phyloP scores from a whole-genome alignment of 106 monocot genomes.

The Phalaenopsis aphrodite region DNA sequence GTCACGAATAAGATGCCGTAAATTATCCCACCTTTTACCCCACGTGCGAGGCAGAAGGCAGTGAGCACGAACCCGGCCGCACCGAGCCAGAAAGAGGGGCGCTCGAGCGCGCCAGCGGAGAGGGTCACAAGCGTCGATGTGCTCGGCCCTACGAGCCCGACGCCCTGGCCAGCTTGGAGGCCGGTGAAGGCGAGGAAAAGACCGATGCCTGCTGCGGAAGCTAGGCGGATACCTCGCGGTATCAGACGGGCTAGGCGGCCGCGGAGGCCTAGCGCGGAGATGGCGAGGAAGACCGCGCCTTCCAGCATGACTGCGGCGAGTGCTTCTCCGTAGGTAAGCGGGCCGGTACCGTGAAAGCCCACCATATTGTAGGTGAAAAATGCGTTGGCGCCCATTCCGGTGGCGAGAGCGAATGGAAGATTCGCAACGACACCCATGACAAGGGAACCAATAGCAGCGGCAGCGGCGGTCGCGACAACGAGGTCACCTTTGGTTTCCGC shows the following conservation, averaged over 20 bases:
- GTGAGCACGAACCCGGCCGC: constrained; percentile 47
- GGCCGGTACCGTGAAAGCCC: constrained; percentile 52
- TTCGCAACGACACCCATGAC: constrained; percentile 62
- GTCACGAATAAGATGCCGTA: constrained; percentile 67
- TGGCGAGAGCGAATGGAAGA: constrained; percentile 56
- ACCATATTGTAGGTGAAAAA: constrained; percentile 71
- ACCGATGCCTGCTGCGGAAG: constrained; percentile 64
- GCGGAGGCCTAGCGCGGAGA: constrained; percentile 56
- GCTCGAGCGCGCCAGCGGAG: constrained; percentile 21
- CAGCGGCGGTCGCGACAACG: constrained; percentile 34
- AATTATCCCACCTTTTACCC: constrained; percentile 60
- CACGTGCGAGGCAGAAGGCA: constrained; percentile 20
- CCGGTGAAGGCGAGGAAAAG: constrained; percentile 74
- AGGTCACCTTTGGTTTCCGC: constrained; percentile 23
- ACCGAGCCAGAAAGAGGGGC: constrained; percentile 79
- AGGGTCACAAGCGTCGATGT: constrained; percentile 35
- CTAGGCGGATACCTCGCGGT: constrained; percentile 49
- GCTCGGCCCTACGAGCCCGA: constrained; percentile 61
- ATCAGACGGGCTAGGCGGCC: constrained; percentile 40
- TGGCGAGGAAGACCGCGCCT: constrained; percentile 35
- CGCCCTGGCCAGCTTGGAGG: constrained; percentile 38
- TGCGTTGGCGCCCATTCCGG: constrained; percentile 71
- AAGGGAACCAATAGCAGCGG: constrained; percentile 27
- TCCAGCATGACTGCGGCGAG: constrained; percentile 58
- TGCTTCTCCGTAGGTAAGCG: constrained; percentile 40